Evolutionary conservation across 164 flowering plant genomes (phyloP).

Genomic region (Nymphaea thermarum): DNA sequence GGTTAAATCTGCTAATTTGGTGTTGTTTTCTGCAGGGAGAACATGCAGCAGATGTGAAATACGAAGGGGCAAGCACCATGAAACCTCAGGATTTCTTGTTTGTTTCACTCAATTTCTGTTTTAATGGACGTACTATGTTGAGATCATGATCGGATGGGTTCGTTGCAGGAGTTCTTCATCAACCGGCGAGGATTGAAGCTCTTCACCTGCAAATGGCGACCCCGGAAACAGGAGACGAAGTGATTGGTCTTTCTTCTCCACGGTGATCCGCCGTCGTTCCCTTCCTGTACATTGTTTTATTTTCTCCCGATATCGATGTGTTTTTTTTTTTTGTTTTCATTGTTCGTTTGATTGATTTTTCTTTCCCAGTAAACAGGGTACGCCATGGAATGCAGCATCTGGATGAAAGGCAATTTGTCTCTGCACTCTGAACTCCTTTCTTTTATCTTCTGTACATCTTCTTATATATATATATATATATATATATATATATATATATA

Average conservation of each 20-base stretch:
- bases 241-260: conserved; percentile 65
- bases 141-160: background rate
- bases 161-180: conserved; percentile 29
- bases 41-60: conserved; percentile 6
- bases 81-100: background rate
- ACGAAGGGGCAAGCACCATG: conserved; percentile 5
- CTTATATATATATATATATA: no score
- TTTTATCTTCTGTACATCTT: background rate
- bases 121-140: background rate
- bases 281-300: background rate
- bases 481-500: no score
- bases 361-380: conserved; percentile 29
- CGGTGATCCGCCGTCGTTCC: conserved; percentile 8
- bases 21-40: background rate
- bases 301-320: background rate
- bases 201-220: conserved; percentile 55
- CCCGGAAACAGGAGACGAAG: conserved; percentile 32
- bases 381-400: conserved; percentile 78
- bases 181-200: conserved; percentile 42
- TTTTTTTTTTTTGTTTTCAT: background rate
- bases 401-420: conserved; percentile 50
- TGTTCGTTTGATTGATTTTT: background rate
- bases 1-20: background rate
- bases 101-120: background rate
- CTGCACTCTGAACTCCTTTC: background rate